phyloP scores from a whole-genome alignment of 2,329 filamentous ascomycete species.

The Monilinia fructicola region DNA sequence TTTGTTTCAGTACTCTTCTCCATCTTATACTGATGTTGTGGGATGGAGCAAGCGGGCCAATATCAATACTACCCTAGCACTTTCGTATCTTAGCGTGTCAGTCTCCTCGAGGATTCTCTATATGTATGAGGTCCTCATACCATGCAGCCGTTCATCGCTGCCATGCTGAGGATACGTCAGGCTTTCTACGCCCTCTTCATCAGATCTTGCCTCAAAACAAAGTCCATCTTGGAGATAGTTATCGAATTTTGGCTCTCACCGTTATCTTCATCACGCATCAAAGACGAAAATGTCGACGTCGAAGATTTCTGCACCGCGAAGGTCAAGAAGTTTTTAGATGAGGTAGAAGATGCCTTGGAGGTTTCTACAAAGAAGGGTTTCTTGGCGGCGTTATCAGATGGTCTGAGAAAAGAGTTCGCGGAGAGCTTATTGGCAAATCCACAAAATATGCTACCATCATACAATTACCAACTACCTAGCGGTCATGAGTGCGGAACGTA shows the following conservation, averaged over 20 bases:
- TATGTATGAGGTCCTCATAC: constrained; percentile 38
- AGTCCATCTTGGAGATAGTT: constrained; percentile 58
- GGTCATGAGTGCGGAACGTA: constrained; percentile 60
- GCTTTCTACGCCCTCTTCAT: constrained; percentile 54
- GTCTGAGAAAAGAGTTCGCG: constrained; percentile 56
- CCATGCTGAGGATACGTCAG: constrained; percentile 58
- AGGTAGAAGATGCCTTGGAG: constrained; percentile 55
- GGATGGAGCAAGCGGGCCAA: constrained; percentile 15
- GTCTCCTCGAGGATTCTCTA: constrained; percentile 30
- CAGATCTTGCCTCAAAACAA: constrained; percentile 59
- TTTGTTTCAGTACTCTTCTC: neutral
- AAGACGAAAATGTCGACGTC: constrained; percentile 30
- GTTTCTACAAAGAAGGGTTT: constrained; percentile 49
- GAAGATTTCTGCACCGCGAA: constrained; percentile 28
- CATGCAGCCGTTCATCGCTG: constrained; percentile 53
- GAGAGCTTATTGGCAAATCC: constrained; percentile 53
- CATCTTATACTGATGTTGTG: constrained; percentile 6
- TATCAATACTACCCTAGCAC: constrained; percentile 23
- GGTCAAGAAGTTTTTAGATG: constrained; percentile 51
- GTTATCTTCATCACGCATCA: constrained; percentile 30
- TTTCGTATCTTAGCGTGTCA: constrained; percentile 24
- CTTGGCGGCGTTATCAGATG: constrained; percentile 46
- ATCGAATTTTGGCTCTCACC: constrained; percentile 55
- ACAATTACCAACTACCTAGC: constrained; percentile 62
- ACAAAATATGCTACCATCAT: constrained; percentile 65